These are phyloP conservation scores for Ogataea pignaliae DNA, from an alignment of 805 yeast species.

Conservation along the genomic window DNA sequence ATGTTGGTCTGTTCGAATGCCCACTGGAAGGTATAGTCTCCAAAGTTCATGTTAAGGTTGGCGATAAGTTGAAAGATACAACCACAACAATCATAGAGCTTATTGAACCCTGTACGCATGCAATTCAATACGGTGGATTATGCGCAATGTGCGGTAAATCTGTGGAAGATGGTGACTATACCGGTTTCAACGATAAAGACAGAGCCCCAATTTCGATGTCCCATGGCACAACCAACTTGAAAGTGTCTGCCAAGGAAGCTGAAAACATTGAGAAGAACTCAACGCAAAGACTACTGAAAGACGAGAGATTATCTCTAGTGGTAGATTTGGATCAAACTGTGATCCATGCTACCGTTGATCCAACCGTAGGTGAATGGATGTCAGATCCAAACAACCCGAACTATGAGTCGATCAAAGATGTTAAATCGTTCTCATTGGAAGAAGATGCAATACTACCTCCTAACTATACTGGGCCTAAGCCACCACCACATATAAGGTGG, in stretches of 20 bases:
- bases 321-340: constrained; percentile 98
- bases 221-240: constrained; percentile 80
- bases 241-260: constrained; percentile 84
- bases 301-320: constrained; percentile 75
- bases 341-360: constrained; percentile 96
- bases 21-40: constrained; percentile 73
- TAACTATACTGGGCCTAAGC: constrained; percentile 55
- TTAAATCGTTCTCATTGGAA: constrained; percentile 66
- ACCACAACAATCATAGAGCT: constrained; percentile 48
- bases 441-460: constrained; percentile 65
- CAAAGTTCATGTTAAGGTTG: constrained; percentile 44
- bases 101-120: constrained; percentile 83
- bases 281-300: constrained; percentile 54
- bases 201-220: constrained; percentile 86
- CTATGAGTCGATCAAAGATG: constrained; percentile 79
- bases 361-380: constrained; percentile 96
- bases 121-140: constrained; percentile 90
- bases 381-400: constrained; percentile 81
- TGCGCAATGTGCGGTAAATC: constrained; percentile 91
- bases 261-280: constrained; percentile 70
- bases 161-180: constrained; percentile 69
- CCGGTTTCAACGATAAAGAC: constrained; percentile 62
- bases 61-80: constrained; percentile 55
- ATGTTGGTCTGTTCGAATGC: constrained; percentile 73
- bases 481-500: constrained; percentile 64